These are phyloP conservation scores for Akanthomyces uredinophilus DNA, from an alignment of 2,329 filamentous ascomycete genomes.

Conservation along the genomic window DNA sequence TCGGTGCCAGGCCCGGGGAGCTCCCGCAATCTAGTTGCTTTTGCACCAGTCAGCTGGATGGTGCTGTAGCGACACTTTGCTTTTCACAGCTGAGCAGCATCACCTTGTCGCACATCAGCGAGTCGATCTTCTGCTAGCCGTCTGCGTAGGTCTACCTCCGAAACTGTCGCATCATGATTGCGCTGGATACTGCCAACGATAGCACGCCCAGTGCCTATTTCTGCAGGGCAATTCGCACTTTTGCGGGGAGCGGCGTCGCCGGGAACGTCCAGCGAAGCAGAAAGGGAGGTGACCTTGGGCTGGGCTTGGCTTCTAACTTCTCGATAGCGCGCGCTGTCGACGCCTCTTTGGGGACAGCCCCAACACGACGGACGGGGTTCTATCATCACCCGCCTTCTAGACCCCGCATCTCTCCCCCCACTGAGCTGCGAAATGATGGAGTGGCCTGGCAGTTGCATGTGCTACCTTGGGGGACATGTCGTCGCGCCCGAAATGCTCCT, in stretches of 20 bases:
- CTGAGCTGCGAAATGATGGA: background rate
- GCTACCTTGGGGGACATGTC: background rate
- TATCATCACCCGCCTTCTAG: background rate
- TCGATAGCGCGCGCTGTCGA: background rate
- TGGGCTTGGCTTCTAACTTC: background rate
- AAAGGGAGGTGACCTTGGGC: background rate
- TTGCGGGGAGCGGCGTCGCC: constrained; percentile 2
- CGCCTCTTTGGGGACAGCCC: background rate
- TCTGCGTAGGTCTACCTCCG: background rate
- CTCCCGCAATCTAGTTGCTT: background rate
- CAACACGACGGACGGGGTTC: background rate
- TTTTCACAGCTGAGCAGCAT: background rate
- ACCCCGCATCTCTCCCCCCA: background rate
- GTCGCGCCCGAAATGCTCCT: background rate
- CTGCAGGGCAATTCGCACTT: background rate
- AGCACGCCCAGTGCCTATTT: background rate
- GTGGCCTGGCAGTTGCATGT: background rate
- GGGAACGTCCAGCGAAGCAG: background rate
- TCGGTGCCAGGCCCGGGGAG: background rate
- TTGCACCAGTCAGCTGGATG: background rate
- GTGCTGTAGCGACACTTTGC: background rate
- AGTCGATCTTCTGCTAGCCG: background rate
- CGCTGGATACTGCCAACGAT: background rate
- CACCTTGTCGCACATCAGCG: background rate
- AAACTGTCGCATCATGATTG: background rate